A percentile compares a stretch with the other conserved stretches of the same genome.
phyloP scores from a whole-genome alignment of 257 asterid species.

The Solanum chmielewskii region DNA sequence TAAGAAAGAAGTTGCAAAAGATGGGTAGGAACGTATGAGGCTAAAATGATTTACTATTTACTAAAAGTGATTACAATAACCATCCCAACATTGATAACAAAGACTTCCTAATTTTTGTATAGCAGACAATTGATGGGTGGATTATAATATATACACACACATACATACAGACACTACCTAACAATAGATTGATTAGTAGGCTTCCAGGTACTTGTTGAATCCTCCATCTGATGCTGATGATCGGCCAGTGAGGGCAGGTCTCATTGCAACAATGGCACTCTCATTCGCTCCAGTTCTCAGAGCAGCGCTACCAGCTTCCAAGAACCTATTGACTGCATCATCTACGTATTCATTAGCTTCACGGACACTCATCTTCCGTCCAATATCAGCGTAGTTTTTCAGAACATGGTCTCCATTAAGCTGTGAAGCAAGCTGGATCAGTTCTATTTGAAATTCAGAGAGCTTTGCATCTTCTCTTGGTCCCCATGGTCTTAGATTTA shows the following conservation, averaged over 20 bases:
- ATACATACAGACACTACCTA: neutral
- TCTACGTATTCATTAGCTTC: conserved; percentile 61
- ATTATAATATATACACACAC: neutral
- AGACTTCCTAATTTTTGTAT: neutral
- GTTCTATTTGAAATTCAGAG: conserved; percentile 71
- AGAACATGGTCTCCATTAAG: conserved; percentile 78
- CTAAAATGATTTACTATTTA: neutral
- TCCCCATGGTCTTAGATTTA: conserved; percentile 46
- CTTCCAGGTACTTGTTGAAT: neutral
- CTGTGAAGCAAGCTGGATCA: conserved; percentile 97
- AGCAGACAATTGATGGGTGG: neutral
- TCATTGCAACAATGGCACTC: conserved; percentile 78
- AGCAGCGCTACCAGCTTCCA: conserved; percentile 93
- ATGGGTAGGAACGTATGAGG: neutral
- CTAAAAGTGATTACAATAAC: neutral
- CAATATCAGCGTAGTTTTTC: conserved; percentile 68
- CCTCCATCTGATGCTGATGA: conserved; percentile 16
- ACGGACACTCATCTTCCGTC: conserved; percentile 55
- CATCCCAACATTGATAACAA: neutral
- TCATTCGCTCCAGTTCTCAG: conserved; percentile 85
- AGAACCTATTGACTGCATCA: conserved; percentile 75
- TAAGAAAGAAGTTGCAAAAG: neutral
- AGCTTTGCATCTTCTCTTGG: conserved; percentile 63
- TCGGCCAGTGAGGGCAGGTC: conserved; percentile 71
- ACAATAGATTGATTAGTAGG: neutral